Conservation (phyloP, 768 basidiomycete genomes). For the Leccinum obscurum region DNA sequence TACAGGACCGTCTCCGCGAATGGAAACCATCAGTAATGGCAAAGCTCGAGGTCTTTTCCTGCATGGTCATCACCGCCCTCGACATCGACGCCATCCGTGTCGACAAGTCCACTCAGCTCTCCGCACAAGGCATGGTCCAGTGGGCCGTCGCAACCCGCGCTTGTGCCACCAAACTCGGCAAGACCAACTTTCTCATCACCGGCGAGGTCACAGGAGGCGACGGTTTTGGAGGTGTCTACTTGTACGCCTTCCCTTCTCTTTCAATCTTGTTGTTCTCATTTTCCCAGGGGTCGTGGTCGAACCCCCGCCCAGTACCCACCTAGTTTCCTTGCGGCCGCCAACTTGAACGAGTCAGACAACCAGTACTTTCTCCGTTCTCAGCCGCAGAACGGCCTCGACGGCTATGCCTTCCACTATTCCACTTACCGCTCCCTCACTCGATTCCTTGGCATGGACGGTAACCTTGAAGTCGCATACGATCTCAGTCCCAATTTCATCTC, state of each 20-base stretch:
- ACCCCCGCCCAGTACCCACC: slow-evolving; percentile 70
- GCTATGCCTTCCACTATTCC: slow-evolving; percentile 91
- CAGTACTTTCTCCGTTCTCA: slow-evolving; percentile 81
- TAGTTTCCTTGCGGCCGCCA: slow-evolving; percentile 68
- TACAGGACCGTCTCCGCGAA: slow-evolving; percentile 93
- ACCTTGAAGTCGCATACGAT: slow-evolving; percentile 88
- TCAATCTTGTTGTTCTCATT: slow-evolving; percentile 3
- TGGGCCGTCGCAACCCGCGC: slow-evolving; percentile 76
- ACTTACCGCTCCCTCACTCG: slow-evolving; percentile 84
- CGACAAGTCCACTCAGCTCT: slow-evolving; percentile 92
- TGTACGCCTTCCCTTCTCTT: slow-evolving; percentile 46
- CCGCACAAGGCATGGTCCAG: slow-evolving; percentile 71
- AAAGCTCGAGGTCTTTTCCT: slow-evolving; percentile 76
- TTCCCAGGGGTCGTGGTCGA: slow-evolving; percentile 78
- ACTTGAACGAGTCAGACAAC: slow-evolving; percentile 56
- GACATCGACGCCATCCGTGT: slow-evolving; percentile 95
- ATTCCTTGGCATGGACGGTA: slow-evolving; percentile 96
- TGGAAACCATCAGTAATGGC: slow-evolving; percentile 81
- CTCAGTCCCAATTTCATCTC: slow-evolving; percentile 79
- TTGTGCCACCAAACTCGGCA: slow-evolving; percentile 71
- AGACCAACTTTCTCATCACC: slow-evolving; percentile 86
- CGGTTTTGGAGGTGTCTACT: slow-evolving; percentile 82
- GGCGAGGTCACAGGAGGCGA: slow-evolving; percentile 96
- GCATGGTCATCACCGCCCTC: slow-evolving; percentile 83
- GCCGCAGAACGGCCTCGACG: slow-evolving; percentile 64